Evolutionary conservation across 371 early-diverging fungal species (phyloP).

Genomic region (Mortierella polycephala): DNA sequence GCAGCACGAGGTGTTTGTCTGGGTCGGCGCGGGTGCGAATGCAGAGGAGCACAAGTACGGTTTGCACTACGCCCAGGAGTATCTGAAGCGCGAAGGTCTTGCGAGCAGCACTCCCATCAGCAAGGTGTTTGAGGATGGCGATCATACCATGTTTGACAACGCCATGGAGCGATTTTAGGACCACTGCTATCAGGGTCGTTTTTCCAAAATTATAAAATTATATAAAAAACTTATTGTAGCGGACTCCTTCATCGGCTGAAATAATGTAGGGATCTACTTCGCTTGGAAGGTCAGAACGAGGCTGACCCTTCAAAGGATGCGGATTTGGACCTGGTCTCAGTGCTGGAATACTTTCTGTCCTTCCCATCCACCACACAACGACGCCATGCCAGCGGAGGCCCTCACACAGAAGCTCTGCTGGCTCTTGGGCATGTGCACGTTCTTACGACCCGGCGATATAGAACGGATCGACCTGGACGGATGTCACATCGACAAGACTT

Average conservation of each 20-base stretch:
- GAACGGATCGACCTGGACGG: conserved; percentile 30
- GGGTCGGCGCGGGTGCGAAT: conserved; percentile 77
- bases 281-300: too few relatives aligned
- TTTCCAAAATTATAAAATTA: background rate
- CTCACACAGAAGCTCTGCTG: conserved; percentile 38
- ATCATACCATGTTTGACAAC: conserved; percentile 66
- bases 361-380: too few relatives aligned
- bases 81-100: conserved; percentile 61
- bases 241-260: too few relatives aligned
- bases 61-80: conserved; percentile 71
- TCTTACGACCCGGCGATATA: conserved; percentile 46
- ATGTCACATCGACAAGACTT: background rate
- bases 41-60: conserved; percentile 68
- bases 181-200: too few relatives aligned
- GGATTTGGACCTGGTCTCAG: too few relatives aligned
- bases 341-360: too few relatives aligned
- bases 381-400: conserved; percentile 1
- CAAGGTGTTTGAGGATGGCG: conserved; percentile 75
- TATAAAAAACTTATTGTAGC: background rate
- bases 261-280: too few relatives aligned
- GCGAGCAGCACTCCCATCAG: conserved; percentile 71
- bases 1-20: conserved; percentile 75
- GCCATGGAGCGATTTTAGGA: conserved; percentile 46
- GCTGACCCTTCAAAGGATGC: too few relatives aligned
- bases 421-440: conserved; percentile 33